Percentiles rank a stretch among this genome's conserved stretches.
Conservation (phyloP, 176 grass and related monocot genomes). For the Hsuehochloa calcarea region DNA sequence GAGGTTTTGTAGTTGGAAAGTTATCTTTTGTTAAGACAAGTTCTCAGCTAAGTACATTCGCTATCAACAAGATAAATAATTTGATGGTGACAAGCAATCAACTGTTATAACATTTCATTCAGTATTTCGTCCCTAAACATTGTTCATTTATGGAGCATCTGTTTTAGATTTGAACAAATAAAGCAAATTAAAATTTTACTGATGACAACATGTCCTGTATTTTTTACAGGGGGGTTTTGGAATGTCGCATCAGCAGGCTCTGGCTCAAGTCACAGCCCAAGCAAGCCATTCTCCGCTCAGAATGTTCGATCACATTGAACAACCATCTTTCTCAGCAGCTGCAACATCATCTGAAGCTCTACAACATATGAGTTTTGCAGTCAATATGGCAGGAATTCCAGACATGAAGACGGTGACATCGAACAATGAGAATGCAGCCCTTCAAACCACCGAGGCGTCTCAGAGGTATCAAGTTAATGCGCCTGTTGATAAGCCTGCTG, state of each 20-base stretch:
- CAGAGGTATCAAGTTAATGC: conserved; percentile 59
- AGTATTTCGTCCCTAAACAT: not conserved
- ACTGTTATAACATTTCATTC: not conserved
- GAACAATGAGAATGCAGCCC: conserved; percentile 45
- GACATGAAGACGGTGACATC: conserved; percentile 29
- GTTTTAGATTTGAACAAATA: conserved; percentile 11
- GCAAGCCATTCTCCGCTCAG: conserved; percentile 63
- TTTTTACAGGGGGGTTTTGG: conserved; percentile 64
- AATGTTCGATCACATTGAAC: conserved; percentile 60
- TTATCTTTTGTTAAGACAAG: not conserved
- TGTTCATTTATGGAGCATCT: not conserved
- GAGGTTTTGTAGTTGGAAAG: not conserved
- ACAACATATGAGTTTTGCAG: conserved; percentile 39
- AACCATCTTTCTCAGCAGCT: conserved; percentile 50
- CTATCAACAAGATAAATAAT: not conserved
- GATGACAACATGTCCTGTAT: not conserved
- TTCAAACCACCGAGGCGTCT: conserved; percentile 48
- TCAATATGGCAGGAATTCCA: conserved; percentile 26
- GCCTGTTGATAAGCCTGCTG: conserved; percentile 77
- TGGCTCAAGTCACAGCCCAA: conserved; percentile 73
- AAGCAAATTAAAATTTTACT: conserved; percentile 7
- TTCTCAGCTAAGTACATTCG: conserved; percentile 16
- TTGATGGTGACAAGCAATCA: not conserved
- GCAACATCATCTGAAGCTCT: conserved; percentile 45
- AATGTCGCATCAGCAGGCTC: conserved; percentile 62